Evolutionary conservation across 257 asterid genomes (phyloP).

Genomic region (Coffea canephora): DNA sequence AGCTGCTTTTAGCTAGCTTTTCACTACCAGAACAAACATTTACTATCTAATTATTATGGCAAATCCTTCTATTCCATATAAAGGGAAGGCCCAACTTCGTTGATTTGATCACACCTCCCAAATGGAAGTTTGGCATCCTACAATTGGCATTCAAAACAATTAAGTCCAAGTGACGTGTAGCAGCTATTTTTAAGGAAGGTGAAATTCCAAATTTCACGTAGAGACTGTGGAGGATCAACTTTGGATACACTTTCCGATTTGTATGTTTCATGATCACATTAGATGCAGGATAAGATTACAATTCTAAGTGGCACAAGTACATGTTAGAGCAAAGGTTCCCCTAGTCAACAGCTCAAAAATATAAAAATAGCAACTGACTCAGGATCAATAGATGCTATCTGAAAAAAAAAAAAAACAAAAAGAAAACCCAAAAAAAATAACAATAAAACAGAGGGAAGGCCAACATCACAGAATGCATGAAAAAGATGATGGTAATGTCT

Average conservation of each 20-base stretch:
- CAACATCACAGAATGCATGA: too few relatives aligned
- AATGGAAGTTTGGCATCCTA: neutral
- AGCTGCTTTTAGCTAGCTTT: neutral
- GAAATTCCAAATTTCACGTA: neutral
- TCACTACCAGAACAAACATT: neutral
- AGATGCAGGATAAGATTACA: neutral
- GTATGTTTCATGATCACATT: neutral
- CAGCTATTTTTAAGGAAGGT: neutral
- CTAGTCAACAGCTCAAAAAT: too few relatives aligned
- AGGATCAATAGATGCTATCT: too few relatives aligned
- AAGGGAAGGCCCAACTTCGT: neutral
- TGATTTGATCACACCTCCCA: neutral
- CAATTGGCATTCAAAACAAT: neutral
- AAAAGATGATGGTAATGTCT: too few relatives aligned
- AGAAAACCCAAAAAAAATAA: too few relatives aligned
- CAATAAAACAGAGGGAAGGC: too few relatives aligned
- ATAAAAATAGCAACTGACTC: too few relatives aligned
- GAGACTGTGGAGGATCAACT: neutral
- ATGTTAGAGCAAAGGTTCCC: too few relatives aligned
- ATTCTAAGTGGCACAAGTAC: too few relatives aligned
- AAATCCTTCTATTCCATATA: neutral
- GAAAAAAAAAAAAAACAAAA: too few relatives aligned
- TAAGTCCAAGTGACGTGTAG: neutral
- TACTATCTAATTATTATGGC: neutral
- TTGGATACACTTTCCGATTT: too few relatives aligned